phyloP scores from a whole-genome alignment of 805 yeast genomes.

The Blastobotrys mokoenaii region DNA sequence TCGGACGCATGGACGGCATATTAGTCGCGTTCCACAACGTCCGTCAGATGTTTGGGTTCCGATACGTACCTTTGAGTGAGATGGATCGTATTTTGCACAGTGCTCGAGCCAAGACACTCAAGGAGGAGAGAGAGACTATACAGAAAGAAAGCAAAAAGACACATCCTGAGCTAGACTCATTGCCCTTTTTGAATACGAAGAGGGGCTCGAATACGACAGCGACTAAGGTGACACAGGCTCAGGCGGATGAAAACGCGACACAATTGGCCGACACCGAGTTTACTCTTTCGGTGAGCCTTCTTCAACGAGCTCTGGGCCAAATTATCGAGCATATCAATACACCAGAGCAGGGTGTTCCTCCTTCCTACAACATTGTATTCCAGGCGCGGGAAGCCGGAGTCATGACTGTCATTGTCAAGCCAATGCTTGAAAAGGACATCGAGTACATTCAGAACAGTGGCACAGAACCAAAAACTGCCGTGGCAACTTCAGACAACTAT shows the following conservation, averaged over 20 bases:
- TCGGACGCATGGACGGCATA: constrained; percentile 96
- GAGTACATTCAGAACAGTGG: constrained; percentile 17
- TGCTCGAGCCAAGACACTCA: background rate
- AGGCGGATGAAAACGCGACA: constrained; percentile 27
- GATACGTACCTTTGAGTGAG: constrained; percentile 67
- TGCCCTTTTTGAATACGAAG: background rate
- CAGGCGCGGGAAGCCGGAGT: constrained; percentile 18
- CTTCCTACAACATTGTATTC: constrained; percentile 18
- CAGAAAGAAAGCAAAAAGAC: background rate
- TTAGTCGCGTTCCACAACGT: constrained; percentile 87
- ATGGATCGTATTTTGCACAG: constrained; percentile 57
- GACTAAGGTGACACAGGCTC: constrained; percentile 15
- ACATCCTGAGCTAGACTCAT: background rate
- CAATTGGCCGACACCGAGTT: constrained; percentile 63
- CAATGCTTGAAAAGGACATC: constrained; percentile 20
- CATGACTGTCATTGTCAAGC: constrained; percentile 23
- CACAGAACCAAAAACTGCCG: constrained; percentile 7
- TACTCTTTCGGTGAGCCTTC: constrained; percentile 45
- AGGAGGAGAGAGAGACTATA: background rate
- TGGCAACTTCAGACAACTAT: background rate
- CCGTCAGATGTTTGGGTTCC: constrained; percentile 76
- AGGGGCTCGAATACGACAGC: constrained; percentile 2
- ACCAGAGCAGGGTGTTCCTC: constrained; percentile 29
- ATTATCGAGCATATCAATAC: constrained; percentile 31
- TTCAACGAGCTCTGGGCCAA: constrained; percentile 38